phyloP scores from a whole-genome alignment of 1,284 basidiomycete species.

The Exobasidium cylindrosporum region DNA sequence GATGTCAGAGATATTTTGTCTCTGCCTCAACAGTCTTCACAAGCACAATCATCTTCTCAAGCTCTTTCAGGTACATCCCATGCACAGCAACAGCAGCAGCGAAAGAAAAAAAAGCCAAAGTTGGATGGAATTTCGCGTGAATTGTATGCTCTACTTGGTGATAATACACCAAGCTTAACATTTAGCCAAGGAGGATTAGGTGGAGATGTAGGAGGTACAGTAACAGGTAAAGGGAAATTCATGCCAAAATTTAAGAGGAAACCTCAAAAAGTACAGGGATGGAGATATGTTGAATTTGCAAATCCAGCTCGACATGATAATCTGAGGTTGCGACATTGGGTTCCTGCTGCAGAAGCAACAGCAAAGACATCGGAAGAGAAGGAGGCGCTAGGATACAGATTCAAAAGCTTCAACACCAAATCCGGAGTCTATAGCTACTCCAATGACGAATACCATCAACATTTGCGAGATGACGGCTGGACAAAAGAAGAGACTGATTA shows the following conservation, averaged over 20 bases:
- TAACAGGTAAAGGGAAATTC: conserved; percentile 51
- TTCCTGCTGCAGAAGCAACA: conserved; percentile 17
- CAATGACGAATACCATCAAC: conserved; percentile 81
- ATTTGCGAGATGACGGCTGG: conserved; percentile 84
- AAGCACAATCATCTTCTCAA: conserved; percentile 11
- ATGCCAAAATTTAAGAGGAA: conserved; percentile 84
- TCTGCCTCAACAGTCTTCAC: conserved; percentile 24
- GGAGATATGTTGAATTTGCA: conserved; percentile 49
- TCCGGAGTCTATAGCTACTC: conserved; percentile 75
- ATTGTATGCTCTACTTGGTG: conserved; percentile 87
- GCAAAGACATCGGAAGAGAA: conserved; percentile 26
- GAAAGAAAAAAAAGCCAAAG: conserved; percentile 25
- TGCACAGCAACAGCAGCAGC: neutral
- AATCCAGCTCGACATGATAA: conserved; percentile 46
- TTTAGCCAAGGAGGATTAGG: conserved; percentile 57
- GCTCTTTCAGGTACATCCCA: conserved; percentile 2
- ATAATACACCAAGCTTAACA: conserved; percentile 74
- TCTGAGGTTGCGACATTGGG: conserved; percentile 48
- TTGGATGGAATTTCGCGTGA: conserved; percentile 78
- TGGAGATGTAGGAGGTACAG: conserved; percentile 13
- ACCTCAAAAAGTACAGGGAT: conserved; percentile 63
- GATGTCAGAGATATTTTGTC: conserved; percentile 52
- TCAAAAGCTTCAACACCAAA: conserved; percentile 75
- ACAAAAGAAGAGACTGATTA: conserved; percentile 92
- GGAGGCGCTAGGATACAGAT: conserved; percentile 59